A percentile compares a stretch with the other conserved stretches of the same genome.
Evolutionary conservation across 495 filamentous ascomycete genomes (phyloP).

Genomic region (Trichoderma gamsii): DNA sequence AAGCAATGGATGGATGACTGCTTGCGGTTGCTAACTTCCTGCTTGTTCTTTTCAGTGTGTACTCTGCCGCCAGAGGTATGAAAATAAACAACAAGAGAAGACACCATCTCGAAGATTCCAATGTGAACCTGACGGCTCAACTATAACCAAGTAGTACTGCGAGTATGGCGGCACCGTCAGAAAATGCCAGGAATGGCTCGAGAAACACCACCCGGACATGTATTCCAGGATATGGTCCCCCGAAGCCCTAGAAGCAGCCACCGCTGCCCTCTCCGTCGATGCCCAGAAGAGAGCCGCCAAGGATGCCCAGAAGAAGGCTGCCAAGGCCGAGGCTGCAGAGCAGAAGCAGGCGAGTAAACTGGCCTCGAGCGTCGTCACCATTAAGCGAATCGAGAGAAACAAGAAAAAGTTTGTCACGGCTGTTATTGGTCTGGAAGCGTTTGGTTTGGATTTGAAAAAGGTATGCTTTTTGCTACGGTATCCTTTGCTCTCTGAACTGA

Average conservation of each 20-base stretch:
- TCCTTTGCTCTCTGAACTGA: background rate
- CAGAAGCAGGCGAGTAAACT: conserved; percentile 70
- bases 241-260: conserved; percentile 75
- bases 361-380: conserved; percentile 72
- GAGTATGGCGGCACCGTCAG: conserved; percentile 97
- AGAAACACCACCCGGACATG: conserved; percentile 63
- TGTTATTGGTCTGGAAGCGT: conserved; percentile 80
- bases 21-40: conserved; percentile 18
- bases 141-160: conserved; percentile 66
- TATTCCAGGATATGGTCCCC: conserved; percentile 77
- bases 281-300: conserved; percentile 89
- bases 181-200: conserved; percentile 94
- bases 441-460: conserved; percentile 90
- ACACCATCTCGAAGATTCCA: background rate
- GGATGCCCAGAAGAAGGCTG: conserved; percentile 82
- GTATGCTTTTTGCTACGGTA: conserved; percentile 31
- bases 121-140: conserved; percentile 13
- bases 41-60: conserved; percentile 58
- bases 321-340: conserved; percentile 80
- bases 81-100: background rate
- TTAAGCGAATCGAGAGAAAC: conserved; percentile 96
- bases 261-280: conserved; percentile 77
- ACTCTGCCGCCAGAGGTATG: conserved; percentile 89
- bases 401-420: conserved; percentile 95
- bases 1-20: conserved; percentile 15